Conservation (phyloP, 140 eudicot species). For the Senecio squalidus region DNA sequence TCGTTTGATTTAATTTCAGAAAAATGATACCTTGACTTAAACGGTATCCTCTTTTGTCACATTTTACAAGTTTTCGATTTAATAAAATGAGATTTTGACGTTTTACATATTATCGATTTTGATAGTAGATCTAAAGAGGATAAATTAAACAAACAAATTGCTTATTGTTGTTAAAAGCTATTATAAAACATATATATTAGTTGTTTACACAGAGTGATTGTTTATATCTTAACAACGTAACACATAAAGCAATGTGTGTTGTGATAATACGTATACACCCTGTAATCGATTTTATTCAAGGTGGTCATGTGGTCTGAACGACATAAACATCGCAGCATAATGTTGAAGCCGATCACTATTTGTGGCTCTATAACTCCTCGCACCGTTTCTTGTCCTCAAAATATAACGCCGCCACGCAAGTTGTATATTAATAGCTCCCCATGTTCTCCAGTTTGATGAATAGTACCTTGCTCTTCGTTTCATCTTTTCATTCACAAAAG, state of each 20-base stretch:
- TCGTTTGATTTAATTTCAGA: constrained; percentile 46
- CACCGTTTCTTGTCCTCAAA: constrained; percentile 33
- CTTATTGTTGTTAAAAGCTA: not conserved
- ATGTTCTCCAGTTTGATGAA: constrained; percentile 91
- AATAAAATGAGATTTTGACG: constrained; percentile 3
- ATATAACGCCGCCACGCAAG: constrained; percentile 65
- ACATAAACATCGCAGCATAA: constrained; percentile 63
- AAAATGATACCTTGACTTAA: constrained; percentile 23
- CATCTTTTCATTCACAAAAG: constrained; percentile 53
- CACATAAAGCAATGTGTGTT: not conserved
- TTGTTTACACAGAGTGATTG: no score
- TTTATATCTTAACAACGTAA: no score
- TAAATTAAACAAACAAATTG: no score
- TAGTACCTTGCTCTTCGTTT: constrained; percentile 59
- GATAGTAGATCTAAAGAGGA: not conserved
- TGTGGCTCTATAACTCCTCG: constrained; percentile 2
- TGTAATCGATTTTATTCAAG: constrained; percentile 41
- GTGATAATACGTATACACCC: not conserved
- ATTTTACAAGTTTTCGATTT: not conserved
- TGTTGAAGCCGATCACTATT: constrained; percentile 32
- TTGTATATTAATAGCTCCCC: constrained; percentile 81
- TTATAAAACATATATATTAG: not conserved
- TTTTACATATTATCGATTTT: not conserved
- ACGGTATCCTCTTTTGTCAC: constrained; percentile 16
- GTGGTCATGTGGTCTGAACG: constrained; percentile 77